Conservation (phyloP, 2,329 filamentous ascomycete species). For the Phaeosphaeria sp. region DNA sequence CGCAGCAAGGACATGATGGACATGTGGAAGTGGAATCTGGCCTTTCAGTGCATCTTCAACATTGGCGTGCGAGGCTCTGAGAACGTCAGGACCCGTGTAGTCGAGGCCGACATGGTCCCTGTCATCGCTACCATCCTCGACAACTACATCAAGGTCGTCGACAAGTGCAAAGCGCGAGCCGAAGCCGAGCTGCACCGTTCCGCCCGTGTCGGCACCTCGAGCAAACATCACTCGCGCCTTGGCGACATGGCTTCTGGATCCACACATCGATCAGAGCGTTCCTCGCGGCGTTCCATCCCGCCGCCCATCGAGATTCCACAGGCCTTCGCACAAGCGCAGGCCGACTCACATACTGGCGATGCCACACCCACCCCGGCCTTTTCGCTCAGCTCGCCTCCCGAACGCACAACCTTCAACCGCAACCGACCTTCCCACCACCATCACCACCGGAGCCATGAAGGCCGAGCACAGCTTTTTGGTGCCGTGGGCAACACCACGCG, state of each 20-base stretch:
- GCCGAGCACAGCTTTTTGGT: constrained; percentile 37
- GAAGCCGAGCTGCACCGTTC: constrained; percentile 77
- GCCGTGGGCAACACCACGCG: constrained; percentile 42
- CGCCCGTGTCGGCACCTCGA: constrained; percentile 51
- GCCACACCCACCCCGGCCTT: constrained; percentile 68
- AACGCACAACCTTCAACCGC: constrained; percentile 69
- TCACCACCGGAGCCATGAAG: constrained; percentile 58
- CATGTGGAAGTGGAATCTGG: constrained; percentile 99
- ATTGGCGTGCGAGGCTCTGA: constrained; percentile 97
- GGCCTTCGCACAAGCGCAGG: constrained; percentile 50
- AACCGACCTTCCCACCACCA: constrained; percentile 61
- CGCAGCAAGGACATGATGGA: constrained; percentile 99
- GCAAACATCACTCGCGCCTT: constrained; percentile 49
- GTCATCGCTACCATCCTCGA: constrained; percentile 98
- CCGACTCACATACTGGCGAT: constrained; percentile 63
- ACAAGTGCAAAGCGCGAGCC: constrained; percentile 85
- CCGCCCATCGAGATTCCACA: constrained; percentile 83
- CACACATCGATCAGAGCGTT: constrained; percentile 52
- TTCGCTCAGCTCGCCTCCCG: constrained; percentile 73
- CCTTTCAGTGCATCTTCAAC: constrained; percentile 98
- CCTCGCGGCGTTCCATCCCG: constrained; percentile 73
- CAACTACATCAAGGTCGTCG: constrained; percentile 96
- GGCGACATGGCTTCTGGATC: constrained; percentile 46
- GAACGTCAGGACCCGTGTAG: constrained; percentile 89
- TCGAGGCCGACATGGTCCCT: constrained; percentile 98